phyloP scores from a whole-genome alignment of 352 stramenopile genomes.

The Phytophthora brassicae region DNA sequence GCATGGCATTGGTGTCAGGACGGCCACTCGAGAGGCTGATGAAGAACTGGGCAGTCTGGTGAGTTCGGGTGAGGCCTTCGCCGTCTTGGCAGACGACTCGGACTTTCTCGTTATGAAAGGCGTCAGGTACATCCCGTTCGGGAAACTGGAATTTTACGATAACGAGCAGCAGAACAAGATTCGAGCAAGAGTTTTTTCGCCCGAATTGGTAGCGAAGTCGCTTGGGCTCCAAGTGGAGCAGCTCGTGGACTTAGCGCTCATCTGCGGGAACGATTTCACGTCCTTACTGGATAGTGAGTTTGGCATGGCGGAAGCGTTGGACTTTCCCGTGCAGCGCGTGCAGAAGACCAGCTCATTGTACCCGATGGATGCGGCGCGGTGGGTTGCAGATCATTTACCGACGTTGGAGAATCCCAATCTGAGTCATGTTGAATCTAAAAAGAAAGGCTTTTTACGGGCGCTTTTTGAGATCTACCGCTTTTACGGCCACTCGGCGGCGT shows the following conservation, averaged over 20 bases:
- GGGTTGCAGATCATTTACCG: constrained; percentile 53
- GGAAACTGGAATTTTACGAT: constrained; percentile 37
- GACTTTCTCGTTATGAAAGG: constrained; percentile 89
- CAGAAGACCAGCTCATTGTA: constrained; percentile 39
- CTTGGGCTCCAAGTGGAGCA: constrained; percentile 63
- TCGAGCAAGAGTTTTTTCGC: constrained; percentile 71
- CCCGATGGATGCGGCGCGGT: constrained; percentile 52
- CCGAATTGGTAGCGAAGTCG: constrained; percentile 55
- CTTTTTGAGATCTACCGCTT: constrained; percentile 82
- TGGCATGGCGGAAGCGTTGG: constrained; percentile 44
- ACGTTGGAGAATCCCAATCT: constrained; percentile 64
- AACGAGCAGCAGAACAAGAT: constrained; percentile 25
- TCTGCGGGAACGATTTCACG: constrained; percentile 91
- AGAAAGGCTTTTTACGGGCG: constrained; percentile 45
- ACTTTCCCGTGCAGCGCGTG: constrained; percentile 57
- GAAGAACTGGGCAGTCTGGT: constrained; percentile 74
- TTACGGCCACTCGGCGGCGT: constrained; percentile 54
- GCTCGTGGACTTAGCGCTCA: constrained; percentile 83
- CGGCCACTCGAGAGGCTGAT: constrained; percentile 70
- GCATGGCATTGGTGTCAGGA: constrained; percentile 50
- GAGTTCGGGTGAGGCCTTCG: constrained; percentile 48
- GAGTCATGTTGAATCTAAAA: constrained; percentile 42
- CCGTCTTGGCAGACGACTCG: constrained; percentile 82
- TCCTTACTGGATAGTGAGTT: constrained; percentile 67
- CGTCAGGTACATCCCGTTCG: constrained; percentile 82